Evolutionary conservation across 1,284 basidiomycete species (phyloP).

Genomic region (Cryptococcus deneoformans): DNA sequence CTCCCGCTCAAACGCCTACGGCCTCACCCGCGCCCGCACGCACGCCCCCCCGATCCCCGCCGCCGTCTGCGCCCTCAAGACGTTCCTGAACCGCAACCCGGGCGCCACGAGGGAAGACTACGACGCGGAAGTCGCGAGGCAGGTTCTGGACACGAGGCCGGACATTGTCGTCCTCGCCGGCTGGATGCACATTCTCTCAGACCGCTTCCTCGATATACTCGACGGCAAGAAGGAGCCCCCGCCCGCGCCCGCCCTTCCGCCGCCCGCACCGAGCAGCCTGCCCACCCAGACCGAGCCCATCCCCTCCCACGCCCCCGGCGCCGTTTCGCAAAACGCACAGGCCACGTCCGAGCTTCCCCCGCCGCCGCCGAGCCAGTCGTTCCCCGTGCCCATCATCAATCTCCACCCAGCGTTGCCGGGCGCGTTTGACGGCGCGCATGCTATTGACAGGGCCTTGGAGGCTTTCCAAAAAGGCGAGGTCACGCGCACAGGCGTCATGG

Average conservation of each 20-base stretch:
- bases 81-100: slow-evolving; percentile 72
- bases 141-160: slow-evolving; percentile 63
- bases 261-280: slow-evolving; percentile 8
- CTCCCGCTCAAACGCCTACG: slow-evolving; percentile 88
- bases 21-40: slow-evolving; percentile 71
- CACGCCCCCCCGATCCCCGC: slow-evolving; percentile 75
- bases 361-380: slow-evolving; percentile 24
- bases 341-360: slow-evolving; percentile 8
- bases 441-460: slow-evolving; percentile 84
- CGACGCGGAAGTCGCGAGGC: slow-evolving; percentile 74
- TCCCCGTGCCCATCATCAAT: slow-evolving; percentile 85
- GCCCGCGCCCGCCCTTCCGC: slow-evolving; percentile 25
- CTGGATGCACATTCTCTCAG: slow-evolving; percentile 90
- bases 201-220: slow-evolving; percentile 55
- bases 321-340: too few species aligned
- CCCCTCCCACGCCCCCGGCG: slow-evolving; percentile 2
- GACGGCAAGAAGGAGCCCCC: slow-evolving; percentile 30
- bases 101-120: slow-evolving; percentile 78
- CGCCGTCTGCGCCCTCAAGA: slow-evolving; percentile 77
- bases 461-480: slow-evolving; percentile 82
- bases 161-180: slow-evolving; percentile 91
- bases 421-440: slow-evolving; percentile 88
- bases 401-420: slow-evolving; percentile 94
- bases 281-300: slow-evolving; percentile 17
- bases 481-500: slow-evolving; percentile 79